Evolutionary conservation across 208 protist species (phyloP).

Genomic region (Kentomonas sorsogonicus): DNA sequence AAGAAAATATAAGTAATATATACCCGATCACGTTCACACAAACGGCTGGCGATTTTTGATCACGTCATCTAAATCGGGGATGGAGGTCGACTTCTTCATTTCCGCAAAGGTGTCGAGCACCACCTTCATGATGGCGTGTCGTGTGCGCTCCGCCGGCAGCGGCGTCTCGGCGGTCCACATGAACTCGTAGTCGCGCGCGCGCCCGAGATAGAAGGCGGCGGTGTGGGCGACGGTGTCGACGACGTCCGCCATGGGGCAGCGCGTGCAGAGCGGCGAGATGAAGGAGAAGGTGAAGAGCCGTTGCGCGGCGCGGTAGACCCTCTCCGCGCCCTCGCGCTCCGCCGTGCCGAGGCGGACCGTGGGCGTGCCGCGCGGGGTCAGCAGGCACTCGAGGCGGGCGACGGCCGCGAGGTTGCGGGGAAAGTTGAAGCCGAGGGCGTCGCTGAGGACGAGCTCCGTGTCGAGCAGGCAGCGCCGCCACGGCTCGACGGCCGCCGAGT

Average conservation of each 20-base stretch:
- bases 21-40: too few species aligned
- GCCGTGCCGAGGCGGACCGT: conserved; percentile 3
- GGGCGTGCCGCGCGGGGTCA: conserved; percentile 11
- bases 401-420: conserved; percentile 57
- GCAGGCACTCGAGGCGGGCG: conserved; percentile 37
- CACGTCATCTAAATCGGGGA: conserved; percentile 57
- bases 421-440: conserved; percentile 76
- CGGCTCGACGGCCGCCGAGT: conserved; percentile 31
- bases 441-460: conserved; percentile 68
- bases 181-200: conserved; percentile 17
- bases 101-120: conserved; percentile 74
- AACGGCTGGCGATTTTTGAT: conserved; percentile 50
- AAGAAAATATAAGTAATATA: conserved; percentile 5
- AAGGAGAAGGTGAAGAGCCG: conserved; percentile 65
- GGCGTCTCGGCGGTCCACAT: conserved; percentile 11
- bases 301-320: conserved; percentile 39
- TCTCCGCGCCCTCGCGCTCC: conserved; percentile 11
- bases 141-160: conserved; percentile 26
- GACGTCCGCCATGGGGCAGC: conserved; percentile 47
- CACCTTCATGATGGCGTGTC: conserved; percentile 56
- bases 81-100: conserved; percentile 58
- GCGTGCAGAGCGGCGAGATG: conserved; percentile 60
- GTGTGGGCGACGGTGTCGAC: conserved; percentile 24
- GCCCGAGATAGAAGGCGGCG: conserved; percentile 23
- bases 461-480: conserved; percentile 63